Percentiles rank a stretch among this genome's conserved stretches.
These are phyloP conservation scores for Citrus maxima DNA, from an alignment of 345 rosid species.

Conservation along the genomic window DNA sequence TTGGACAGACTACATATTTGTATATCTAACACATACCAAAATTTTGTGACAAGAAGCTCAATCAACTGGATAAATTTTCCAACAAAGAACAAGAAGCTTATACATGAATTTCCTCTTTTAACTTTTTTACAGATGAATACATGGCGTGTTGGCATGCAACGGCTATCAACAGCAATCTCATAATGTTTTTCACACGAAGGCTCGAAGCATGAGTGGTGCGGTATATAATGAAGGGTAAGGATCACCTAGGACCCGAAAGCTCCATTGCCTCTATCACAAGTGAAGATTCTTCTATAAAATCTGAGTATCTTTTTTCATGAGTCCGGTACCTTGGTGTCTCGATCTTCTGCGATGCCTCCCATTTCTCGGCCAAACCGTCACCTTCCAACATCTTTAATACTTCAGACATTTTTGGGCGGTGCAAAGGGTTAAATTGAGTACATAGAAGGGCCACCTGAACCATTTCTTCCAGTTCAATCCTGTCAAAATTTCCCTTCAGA, in stretches of 20 bases:
- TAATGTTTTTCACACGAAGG: conserved; percentile 2
- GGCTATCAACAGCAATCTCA: conserved; percentile 28
- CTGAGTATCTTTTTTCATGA: conserved; percentile 57
- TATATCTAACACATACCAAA: conserved; percentile 1
- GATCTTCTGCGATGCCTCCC: conserved; percentile 61
- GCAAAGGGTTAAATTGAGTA: conserved; percentile 62
- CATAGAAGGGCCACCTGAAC: conserved; percentile 82
- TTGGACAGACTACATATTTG: background rate
- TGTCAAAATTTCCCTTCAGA: conserved; percentile 52
- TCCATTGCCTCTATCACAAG: conserved; percentile 94
- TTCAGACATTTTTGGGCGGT: conserved; percentile 81
- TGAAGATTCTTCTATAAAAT: conserved; percentile 84
- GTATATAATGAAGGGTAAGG: background rate
- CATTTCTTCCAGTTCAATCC: conserved; percentile 71
- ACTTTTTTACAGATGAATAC: conserved; percentile 54
- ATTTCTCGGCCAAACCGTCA: conserved; percentile 78
- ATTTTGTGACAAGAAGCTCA: conserved; percentile 14
- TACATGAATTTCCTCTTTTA: conserved; percentile 17
- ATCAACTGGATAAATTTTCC: conserved; percentile 15
- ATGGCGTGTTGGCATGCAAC: conserved; percentile 21
- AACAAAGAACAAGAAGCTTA: conserved; percentile 18
- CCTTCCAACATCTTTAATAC: conserved; percentile 84
- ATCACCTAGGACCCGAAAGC: conserved; percentile 92
- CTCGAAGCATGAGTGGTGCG: background rate
- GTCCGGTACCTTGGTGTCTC: conserved; percentile 53